Evolutionary conservation across 2,329 filamentous ascomycete genomes (phyloP).

Genomic region (Hymenoscyphus fructigenus): DNA sequence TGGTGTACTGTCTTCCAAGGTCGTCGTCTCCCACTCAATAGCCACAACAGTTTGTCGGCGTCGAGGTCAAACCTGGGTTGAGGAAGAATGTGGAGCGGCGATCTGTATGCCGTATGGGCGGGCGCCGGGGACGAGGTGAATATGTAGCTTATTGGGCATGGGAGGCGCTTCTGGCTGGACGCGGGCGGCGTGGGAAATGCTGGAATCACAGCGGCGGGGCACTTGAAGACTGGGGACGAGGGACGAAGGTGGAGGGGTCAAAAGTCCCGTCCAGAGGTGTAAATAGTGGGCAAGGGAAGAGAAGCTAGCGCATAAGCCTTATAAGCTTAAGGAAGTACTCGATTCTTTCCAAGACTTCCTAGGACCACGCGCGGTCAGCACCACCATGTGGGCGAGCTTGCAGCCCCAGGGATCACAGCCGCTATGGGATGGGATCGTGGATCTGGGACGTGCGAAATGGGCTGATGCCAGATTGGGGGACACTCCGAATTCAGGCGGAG

Average conservation of each 20-base stretch:
- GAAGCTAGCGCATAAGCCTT: conserved; percentile 9
- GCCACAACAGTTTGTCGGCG: conserved; percentile 16
- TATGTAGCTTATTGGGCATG: conserved; percentile 37
- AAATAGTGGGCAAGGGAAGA: not conserved
- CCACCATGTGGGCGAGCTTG: conserved; percentile 3
- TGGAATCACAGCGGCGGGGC: not conserved
- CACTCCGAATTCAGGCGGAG: not conserved
- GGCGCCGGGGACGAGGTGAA: conserved; percentile 38
- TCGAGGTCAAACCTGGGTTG: conserved; percentile 25
- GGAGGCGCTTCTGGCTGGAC: conserved; percentile 11
- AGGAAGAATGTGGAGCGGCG: conserved; percentile 39
- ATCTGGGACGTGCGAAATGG: conserved; percentile 4
- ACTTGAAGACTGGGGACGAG: conserved; percentile 13
- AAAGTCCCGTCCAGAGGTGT: conserved; percentile 21
- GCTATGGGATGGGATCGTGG: conserved; percentile 2
- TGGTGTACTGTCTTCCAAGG: not conserved
- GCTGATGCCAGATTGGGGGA: conserved; percentile 1
- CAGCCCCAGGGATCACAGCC: conserved; percentile 2
- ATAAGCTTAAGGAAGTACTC: conserved; percentile 8
- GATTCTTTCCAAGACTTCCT: not conserved
- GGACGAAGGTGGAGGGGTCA: conserved; percentile 17
- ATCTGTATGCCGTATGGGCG: conserved; percentile 38
- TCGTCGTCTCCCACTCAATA: not conserved
- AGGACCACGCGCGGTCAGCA: conserved; percentile 3
- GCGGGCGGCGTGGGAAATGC: conserved; percentile 5